These are phyloP conservation scores for Lathyrus tuberosus DNA, from an alignment of 306 rosid species.

Conservation along the genomic window DNA sequence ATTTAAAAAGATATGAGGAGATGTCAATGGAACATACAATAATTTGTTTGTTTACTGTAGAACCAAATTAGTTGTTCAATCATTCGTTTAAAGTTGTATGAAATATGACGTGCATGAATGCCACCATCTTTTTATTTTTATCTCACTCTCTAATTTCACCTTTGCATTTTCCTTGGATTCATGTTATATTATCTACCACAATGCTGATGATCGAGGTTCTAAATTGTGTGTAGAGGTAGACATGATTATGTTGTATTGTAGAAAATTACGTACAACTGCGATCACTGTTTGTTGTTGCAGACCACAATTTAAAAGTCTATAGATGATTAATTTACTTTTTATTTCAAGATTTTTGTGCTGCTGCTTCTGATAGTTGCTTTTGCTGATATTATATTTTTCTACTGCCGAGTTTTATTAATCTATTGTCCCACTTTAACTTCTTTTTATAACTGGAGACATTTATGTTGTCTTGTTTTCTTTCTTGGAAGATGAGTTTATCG, in stretches of 20 bases:
- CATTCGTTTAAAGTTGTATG: neutral
- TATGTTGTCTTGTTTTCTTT: neutral
- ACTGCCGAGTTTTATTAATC: constrained; percentile 15
- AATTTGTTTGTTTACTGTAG: neutral
- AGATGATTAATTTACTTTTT: neutral
- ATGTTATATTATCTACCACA: constrained; percentile 9
- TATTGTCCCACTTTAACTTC: constrained; percentile 28
- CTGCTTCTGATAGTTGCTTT: constrained; percentile 12
- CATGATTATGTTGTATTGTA: neutral
- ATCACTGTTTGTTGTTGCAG: neutral
- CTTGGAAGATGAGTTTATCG: constrained; percentile 11
- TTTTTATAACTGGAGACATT: constrained; percentile 3
- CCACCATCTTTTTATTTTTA: too few species aligned
- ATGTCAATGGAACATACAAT: too few species aligned
- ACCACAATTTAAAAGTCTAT: neutral
- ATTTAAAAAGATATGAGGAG: neutral
- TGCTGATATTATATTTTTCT: constrained; percentile 23
- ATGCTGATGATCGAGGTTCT: neutral
- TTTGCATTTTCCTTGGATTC: constrained; percentile 9
- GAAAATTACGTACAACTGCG: neutral
- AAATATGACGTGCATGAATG: constrained; percentile 21
- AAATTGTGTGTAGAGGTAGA: neutral
- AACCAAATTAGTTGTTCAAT: neutral
- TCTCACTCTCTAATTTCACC: constrained; percentile 7
- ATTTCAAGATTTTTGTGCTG: constrained; percentile 14